Evolutionary conservation across 192 early-diverging fungal species (phyloP).

Genomic region (Kickxella alabastrina): DNA sequence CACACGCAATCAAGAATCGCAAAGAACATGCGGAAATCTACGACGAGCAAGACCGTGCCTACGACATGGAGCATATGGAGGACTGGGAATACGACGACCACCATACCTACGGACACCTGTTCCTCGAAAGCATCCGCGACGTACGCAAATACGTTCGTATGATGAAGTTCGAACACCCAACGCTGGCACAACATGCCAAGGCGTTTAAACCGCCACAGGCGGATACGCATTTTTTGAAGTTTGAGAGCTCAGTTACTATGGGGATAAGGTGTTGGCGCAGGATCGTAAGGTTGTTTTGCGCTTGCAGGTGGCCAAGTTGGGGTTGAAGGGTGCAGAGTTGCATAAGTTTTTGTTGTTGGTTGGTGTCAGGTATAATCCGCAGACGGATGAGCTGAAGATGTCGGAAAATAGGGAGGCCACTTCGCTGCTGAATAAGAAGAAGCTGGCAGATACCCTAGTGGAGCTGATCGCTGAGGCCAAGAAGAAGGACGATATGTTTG

Average conservation of each 20-base stretch:
- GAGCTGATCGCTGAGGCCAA: conserved; percentile 40
- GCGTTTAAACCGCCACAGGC: conserved; percentile 31
- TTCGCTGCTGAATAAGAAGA: conserved; percentile 46
- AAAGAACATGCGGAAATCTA: conserved; percentile 25
- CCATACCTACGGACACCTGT: conserved; percentile 36
- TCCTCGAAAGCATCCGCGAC: conserved; percentile 42
- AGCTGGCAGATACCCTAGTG: conserved; percentile 33
- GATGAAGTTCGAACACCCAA: conserved; percentile 44
- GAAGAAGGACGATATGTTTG: conserved; percentile 41
- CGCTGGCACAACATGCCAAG: conserved; percentile 31
- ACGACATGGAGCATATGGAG: conserved; percentile 12
- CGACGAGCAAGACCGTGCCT: conserved; percentile 32
- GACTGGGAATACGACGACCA: conserved; percentile 38
- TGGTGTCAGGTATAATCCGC: conserved; percentile 38
- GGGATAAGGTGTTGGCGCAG: conserved; percentile 35
- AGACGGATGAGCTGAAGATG: conserved; percentile 48
- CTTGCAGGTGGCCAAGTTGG: conserved; percentile 31
- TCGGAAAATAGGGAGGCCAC: conserved; percentile 35
- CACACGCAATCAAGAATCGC: conserved; percentile 14
- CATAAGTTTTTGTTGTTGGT: conserved; percentile 50
- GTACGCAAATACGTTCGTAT: conserved; percentile 45
- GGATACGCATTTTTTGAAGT: conserved; percentile 21
- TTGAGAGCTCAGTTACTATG: conserved; percentile 40
- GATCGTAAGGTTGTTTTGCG: conserved; percentile 45
- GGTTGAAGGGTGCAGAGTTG: conserved; percentile 28